phyloP scores from a whole-genome alignment of 2,329 filamentous ascomycete genomes.

The Fusarium nisikadoi region DNA sequence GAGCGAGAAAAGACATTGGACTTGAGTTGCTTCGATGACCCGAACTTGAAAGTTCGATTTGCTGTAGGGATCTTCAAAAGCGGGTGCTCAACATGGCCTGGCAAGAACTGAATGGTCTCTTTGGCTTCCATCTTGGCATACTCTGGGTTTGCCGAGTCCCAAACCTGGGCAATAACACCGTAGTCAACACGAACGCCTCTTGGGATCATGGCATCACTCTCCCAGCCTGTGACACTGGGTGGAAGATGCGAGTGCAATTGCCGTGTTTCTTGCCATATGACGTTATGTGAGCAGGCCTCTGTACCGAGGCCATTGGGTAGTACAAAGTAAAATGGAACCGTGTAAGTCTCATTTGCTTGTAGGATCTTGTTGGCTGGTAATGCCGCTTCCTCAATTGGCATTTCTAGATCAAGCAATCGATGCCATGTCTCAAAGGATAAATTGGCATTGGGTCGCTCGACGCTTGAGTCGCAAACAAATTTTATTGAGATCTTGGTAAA shows the following conservation, averaged over 20 bases:
- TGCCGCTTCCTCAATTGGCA: slow-evolving; percentile 3
- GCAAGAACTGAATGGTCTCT: slow-evolving; percentile 14
- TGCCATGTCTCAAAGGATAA: slow-evolving; percentile 19
- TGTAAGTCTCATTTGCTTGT: slow-evolving; percentile 4
- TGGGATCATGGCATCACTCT: slow-evolving; percentile 2
- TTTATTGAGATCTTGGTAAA: slow-evolving; percentile 14
- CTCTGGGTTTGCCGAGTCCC: slow-evolving; percentile 8
- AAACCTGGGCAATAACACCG: slow-evolving; percentile 15
- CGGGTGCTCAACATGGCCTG: not conserved
- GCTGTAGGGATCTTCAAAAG: not conserved
- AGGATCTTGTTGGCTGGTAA: not conserved
- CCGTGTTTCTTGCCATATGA: slow-evolving; percentile 20
- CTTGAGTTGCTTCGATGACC: slow-evolving; percentile 9
- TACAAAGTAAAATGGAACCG: slow-evolving; percentile 15
- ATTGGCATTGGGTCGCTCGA: slow-evolving; percentile 8
- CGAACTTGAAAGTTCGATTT: not conserved
- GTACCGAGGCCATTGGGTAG: slow-evolving; percentile 11
- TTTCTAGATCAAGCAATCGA: slow-evolving; percentile 16
- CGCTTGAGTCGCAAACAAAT: slow-evolving; percentile 18
- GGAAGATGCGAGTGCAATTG: slow-evolving; percentile 7
- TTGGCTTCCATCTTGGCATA: slow-evolving; percentile 14
- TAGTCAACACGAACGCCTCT: slow-evolving; percentile 8
- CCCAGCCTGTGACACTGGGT: slow-evolving; percentile 7
- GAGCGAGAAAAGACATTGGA: slow-evolving; percentile 10
- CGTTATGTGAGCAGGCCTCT: slow-evolving; percentile 13